A percentile compares a stretch with the other conserved stretches of the same genome.
Evolutionary conservation across 768 basidiomycete genomes (phyloP).

Genomic region (Bullera alba): DNA sequence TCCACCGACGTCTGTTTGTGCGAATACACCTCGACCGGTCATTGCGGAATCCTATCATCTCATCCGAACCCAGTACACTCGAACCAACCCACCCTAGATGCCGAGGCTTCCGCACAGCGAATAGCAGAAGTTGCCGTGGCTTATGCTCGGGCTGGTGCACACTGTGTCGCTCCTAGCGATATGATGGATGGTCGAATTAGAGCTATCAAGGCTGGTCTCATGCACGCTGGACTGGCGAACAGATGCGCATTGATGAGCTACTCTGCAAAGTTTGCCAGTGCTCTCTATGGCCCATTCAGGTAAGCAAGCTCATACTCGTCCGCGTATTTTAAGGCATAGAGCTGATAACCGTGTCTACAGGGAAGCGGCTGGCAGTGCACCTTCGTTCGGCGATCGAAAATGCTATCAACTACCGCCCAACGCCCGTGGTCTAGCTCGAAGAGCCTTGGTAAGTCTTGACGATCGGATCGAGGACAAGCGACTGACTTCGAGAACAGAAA

Average conservation of each 20-base stretch:
- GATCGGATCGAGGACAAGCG: background rate
- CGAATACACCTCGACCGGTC: slow-evolving; percentile 97
- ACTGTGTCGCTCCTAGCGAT: slow-evolving; percentile 96
- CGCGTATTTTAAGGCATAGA: background rate
- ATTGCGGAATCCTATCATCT: slow-evolving; percentile 62
- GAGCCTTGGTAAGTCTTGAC: slow-evolving; percentile 71
- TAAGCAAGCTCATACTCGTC: slow-evolving; percentile 40
- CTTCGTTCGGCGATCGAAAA: slow-evolving; percentile 89
- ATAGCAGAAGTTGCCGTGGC: slow-evolving; percentile 85
- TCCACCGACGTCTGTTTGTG: slow-evolving; percentile 97
- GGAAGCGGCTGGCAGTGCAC: slow-evolving; percentile 95
- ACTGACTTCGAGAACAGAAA: slow-evolving; percentile 51
- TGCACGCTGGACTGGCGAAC: slow-evolving; percentile 77
- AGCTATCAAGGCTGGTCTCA: slow-evolving; percentile 77
- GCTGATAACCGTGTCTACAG: slow-evolving; percentile 49
- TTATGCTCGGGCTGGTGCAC: slow-evolving; percentile 92
- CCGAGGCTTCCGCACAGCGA: slow-evolving; percentile 69
- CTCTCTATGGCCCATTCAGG: slow-evolving; percentile 94
- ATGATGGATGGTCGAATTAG: slow-evolving; percentile 98
- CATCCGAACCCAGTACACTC: slow-evolving; percentile 35
- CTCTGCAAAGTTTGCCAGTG: slow-evolving; percentile 94
- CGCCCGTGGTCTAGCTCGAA: slow-evolving; percentile 79
- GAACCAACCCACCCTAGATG: slow-evolving; percentile 51
- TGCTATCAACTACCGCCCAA: slow-evolving; percentile 94
- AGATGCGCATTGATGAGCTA: slow-evolving; percentile 91